Evolutionary conservation across 495 filamentous ascomycete genomes (phyloP).

Genomic region (Parathielavia appendiculata): DNA sequence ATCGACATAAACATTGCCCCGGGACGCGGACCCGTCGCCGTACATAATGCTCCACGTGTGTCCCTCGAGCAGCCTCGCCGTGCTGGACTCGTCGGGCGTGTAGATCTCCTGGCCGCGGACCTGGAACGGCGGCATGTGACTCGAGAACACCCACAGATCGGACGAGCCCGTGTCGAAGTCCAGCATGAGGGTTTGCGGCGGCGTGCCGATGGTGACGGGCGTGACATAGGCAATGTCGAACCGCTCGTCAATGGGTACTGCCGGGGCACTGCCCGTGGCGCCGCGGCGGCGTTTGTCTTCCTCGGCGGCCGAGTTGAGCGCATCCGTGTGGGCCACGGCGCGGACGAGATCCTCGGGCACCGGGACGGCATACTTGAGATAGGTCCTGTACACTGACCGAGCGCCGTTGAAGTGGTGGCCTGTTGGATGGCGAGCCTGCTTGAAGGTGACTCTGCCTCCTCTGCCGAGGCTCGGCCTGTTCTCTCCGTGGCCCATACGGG

Average conservation of each 20-base stretch:
- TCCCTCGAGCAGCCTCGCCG: conserved; percentile 46
- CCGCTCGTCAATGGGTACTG: conserved; percentile 48
- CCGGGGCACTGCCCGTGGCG: conserved; percentile 44
- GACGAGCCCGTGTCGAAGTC: conserved; percentile 76
- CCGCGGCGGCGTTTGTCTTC: no score
- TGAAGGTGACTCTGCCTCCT: conserved; percentile 41
- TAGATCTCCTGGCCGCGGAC: conserved; percentile 56
- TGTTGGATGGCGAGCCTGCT: conserved; percentile 48
- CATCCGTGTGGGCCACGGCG: conserved; percentile 35
- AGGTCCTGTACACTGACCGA: conserved; percentile 53
- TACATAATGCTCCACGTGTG: conserved; percentile 64
- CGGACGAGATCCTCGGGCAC: conserved; percentile 33
- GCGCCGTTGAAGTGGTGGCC: conserved; percentile 47
- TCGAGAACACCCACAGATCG: conserved; percentile 58
- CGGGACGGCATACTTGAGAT: conserved; percentile 54
- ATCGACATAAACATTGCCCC: conserved; percentile 65
- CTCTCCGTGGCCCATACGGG: conserved; percentile 11
- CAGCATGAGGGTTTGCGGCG: conserved; percentile 55
- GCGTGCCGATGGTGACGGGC: conserved; percentile 60
- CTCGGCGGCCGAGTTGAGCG: not conserved
- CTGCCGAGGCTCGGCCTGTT: conserved; percentile 1
- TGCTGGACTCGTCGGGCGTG: conserved; percentile 43
- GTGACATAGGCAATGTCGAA: conserved; percentile 63
- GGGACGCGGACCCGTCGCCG: conserved; percentile 62
- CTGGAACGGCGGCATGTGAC: conserved; percentile 24